Percentiles rank a stretch among this genome's conserved stretches.
Conservation (phyloP, 139 green algal species). For the Marvania coccoides region DNA sequence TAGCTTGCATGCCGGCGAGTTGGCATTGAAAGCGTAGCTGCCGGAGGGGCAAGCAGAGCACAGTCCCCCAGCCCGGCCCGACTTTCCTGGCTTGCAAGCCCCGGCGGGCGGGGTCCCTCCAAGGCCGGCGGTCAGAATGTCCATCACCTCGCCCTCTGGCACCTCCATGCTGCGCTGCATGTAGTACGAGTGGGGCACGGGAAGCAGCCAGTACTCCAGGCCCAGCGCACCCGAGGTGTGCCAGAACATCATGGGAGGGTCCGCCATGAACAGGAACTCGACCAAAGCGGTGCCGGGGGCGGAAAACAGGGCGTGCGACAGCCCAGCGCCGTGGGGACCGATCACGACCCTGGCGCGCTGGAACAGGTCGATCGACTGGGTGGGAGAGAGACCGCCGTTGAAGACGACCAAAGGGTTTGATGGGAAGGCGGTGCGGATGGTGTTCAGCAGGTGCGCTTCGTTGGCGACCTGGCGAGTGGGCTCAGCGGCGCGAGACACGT, state of each 20-base stretch:
- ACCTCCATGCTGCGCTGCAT: slow-evolving; percentile 22
- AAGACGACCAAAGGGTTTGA: slow-evolving; percentile 8
- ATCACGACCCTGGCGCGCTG: slow-evolving; percentile 18
- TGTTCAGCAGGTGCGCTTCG: slow-evolving; percentile 19
- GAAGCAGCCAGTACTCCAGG: slow-evolving; percentile 23
- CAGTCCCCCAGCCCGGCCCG: neutral
- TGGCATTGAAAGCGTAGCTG: neutral
- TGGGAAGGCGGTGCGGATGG: slow-evolving; percentile 10
- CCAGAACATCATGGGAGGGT: slow-evolving; percentile 34
- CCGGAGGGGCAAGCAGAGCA: slow-evolving; percentile 1
- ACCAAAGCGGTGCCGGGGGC: slow-evolving; percentile 23
- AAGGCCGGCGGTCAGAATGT: slow-evolving; percentile 17
- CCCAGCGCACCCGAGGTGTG: slow-evolving; percentile 19
- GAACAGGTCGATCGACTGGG: slow-evolving; percentile 17
- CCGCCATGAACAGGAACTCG: slow-evolving; percentile 27
- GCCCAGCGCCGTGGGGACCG: slow-evolving; percentile 26
- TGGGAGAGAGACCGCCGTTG: neutral
- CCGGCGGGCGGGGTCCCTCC: too few species aligned
- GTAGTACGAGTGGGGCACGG: slow-evolving; percentile 14
- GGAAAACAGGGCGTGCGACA: slow-evolving; percentile 28
- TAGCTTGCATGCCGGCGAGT: neutral
- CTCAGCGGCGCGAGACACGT: slow-evolving; percentile 5
- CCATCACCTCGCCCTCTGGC: slow-evolving; percentile 16
- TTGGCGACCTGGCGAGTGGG: slow-evolving; percentile 9
- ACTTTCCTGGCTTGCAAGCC: neutral